A percentile compares a stretch with the other conserved stretches of the same genome.
Evolutionary conservation across 345 rosid species (phyloP).

Genomic region (Populus alba): DNA sequence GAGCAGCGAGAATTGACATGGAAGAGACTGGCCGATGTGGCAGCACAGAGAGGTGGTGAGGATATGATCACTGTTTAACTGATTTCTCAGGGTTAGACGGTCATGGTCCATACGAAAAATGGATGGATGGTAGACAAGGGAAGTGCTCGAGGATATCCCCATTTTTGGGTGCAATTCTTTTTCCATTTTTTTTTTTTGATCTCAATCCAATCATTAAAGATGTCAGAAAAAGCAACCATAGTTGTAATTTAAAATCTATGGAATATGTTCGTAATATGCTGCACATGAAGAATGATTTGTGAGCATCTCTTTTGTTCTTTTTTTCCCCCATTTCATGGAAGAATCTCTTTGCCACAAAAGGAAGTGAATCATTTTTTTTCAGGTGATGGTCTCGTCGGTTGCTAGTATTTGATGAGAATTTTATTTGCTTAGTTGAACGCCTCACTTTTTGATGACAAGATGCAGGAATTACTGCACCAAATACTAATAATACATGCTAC

Average conservation of each 20-base stretch:
- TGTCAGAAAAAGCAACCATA: conserved; percentile 22
- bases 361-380: background rate
- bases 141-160: conserved; percentile 4
- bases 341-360: conserved; percentile 7
- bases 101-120: conserved; percentile 4
- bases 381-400: no score
- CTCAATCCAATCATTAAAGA: conserved; percentile 26
- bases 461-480: no score
- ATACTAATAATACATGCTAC: no score
- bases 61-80: conserved; percentile 49
- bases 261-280: conserved; percentile 35
- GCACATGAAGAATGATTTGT: conserved; percentile 39
- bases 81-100: conserved; percentile 5
- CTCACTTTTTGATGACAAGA: no score
- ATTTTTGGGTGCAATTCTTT: conserved; percentile 43
- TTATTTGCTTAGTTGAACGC: no score
- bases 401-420: no score
- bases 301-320: conserved; percentile 4
- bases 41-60: conserved; percentile 50
- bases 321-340: background rate
- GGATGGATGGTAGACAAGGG: conserved; percentile 14
- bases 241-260: conserved; percentile 39
- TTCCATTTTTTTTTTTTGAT: background rate
- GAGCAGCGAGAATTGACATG: conserved; percentile 67
- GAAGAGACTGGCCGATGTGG: conserved; percentile 74